A percentile compares a stretch with the other conserved stretches of the same genome.
Evolutionary conservation across 2,329 filamentous ascomycete genomes (phyloP).

Genomic region (Drechmeria coniospora): DNA sequence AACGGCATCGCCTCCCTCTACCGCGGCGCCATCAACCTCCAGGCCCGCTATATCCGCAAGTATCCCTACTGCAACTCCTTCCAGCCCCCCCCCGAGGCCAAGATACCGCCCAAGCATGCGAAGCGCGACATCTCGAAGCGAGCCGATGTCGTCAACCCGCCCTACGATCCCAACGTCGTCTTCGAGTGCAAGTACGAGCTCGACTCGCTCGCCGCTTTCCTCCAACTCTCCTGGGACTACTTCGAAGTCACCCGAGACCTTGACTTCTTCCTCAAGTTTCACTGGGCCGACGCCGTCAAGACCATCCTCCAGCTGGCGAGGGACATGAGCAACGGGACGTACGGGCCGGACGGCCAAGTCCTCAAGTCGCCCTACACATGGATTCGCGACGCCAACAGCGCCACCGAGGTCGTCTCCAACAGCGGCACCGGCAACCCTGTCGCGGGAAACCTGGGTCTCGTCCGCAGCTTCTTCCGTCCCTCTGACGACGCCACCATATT

Average conservation of each 20-base stretch:
- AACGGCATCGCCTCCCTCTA: constrained; percentile 46
- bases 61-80: constrained; percentile 89
- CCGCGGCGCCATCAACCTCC: constrained; percentile 62
- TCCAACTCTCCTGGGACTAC: constrained; percentile 71
- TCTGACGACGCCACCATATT: constrained; percentile 78
- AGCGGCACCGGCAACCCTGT: constrained; percentile 68
- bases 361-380: constrained; percentile 56
- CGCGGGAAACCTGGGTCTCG: constrained; percentile 60
- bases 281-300: constrained; percentile 60
- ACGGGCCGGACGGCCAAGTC: constrained; percentile 42
- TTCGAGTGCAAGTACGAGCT: constrained; percentile 97
- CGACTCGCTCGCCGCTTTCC: constrained; percentile 76
- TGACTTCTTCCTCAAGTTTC: constrained; percentile 54
- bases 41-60: constrained; percentile 52
- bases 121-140: constrained; percentile 9
- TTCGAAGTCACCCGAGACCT: constrained; percentile 56
- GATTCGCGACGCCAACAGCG: constrained; percentile 52
- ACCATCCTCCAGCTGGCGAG: constrained; percentile 54
- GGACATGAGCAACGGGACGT: constrained; percentile 60
- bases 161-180: constrained; percentile 52
- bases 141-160: constrained; percentile 45
- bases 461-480: constrained; percentile 78
- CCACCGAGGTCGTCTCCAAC: constrained; percentile 70
- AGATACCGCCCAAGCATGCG: constrained; percentile 5
- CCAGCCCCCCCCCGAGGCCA: constrained; percentile 66